Base-by-base conservation (phyloP, 306 rosid species). In the Prunus salicina region DNA sequence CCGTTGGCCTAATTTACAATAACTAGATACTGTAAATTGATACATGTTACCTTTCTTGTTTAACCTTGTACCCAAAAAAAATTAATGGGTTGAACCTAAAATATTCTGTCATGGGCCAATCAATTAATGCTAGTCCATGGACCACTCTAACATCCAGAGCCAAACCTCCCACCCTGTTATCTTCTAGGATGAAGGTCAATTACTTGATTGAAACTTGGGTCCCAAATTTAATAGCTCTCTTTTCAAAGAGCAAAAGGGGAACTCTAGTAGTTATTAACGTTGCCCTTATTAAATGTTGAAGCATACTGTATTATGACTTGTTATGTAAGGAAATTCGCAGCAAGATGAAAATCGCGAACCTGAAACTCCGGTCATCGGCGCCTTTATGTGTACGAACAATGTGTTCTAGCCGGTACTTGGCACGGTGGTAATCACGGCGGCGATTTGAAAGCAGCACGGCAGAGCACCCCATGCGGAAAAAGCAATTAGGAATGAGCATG, bases 381-480 rank as follows among this genome's bases (percentile, higher is more conserved):
- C 98, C 99, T 71, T 96, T 96, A 68, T 96, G 99, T 0, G 99
- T 96, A 1, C 99, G 90, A 57, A 96, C 98, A 57, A 96, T 78
- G 38, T 96, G 97, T 10, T 96, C 99, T 3, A 96, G 99, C 72
- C 91, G 81, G 78, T 92, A 96, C 87, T 96, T 96, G 9, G 93
- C 93, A 0, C 87, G 91, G 61, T 27, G 79, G 71, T 84, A 86
- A 76, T 96, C 99, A 0, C 93, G 90, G 34, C 98, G 91, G 61
- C 98, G 98, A 49, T 96, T 96, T 13, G 99, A 96, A 5, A 96
- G 88, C 60, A 96, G 79, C 51, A 93, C 55, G 30, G 99, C 99
- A 28, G 99, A 96, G 78, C 98, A 91, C 0, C 99, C 99, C 97
- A 96, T 91, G n/a, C 99, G 96, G 51, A 92, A 92, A 81, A 84